Percentiles rank a stretch among this genome's conserved stretches.
These are phyloP conservation scores for Neophaeococcomyces mojaviensis DNA, from an alignment of 2,329 filamentous ascomycete species.

Conservation along the genomic window DNA sequence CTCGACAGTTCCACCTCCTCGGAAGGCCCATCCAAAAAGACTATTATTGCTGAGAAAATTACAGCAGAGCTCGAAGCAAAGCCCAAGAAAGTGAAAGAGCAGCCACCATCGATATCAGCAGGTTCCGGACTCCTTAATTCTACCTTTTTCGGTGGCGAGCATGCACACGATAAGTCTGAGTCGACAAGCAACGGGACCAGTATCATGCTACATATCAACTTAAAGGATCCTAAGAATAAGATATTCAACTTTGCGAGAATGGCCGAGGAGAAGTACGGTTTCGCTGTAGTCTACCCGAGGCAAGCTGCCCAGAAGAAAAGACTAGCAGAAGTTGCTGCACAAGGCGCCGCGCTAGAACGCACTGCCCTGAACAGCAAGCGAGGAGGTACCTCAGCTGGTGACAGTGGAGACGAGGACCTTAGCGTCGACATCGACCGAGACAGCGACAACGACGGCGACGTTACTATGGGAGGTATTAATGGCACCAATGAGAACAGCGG, in stretches of 20 bases:
- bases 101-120: conserved; percentile 49
- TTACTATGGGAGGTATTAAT: conserved; percentile 33
- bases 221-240: conserved; percentile 76
- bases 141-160: conserved; percentile 50
- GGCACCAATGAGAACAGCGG: conserved; percentile 51
- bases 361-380: conserved; percentile 20
- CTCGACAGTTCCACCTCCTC: conserved; percentile 18
- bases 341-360: conserved; percentile 75
- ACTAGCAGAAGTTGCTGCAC: conserved; percentile 78
- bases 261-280: conserved; percentile 89
- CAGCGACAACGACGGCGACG: conserved; percentile 45
- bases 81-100: conserved; percentile 47
- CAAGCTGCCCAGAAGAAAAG: conserved; percentile 82
- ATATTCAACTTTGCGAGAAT: conserved; percentile 93
- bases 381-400: conserved; percentile 62
- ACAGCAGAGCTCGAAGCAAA: conserved; percentile 49
- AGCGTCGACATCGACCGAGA: conserved; percentile 81
- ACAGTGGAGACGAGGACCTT: conserved; percentile 61
- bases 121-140: conserved; percentile 59
- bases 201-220: conserved; percentile 74
- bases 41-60: conserved; percentile 36
- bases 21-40: conserved; percentile 25
- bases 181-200: conserved; percentile 52
- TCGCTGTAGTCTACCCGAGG: conserved; percentile 85
- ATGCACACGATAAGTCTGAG: conserved; percentile 36